Conservation (phyloP, 805 yeast species). For the Candida endomychidarum region DNA sequence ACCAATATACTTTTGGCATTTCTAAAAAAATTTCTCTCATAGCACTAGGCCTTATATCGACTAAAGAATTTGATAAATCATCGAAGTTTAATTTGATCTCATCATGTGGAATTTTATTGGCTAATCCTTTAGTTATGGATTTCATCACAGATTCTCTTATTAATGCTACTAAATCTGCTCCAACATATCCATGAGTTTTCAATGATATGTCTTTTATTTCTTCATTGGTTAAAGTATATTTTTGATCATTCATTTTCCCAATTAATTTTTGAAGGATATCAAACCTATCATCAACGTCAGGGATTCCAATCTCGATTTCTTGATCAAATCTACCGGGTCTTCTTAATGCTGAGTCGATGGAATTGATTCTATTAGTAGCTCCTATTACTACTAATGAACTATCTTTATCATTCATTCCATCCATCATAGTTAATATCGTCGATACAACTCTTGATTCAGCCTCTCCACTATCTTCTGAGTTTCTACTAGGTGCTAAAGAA, state of each 20-base stretch:
- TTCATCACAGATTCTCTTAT: conserved; percentile 86
- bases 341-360: conserved; percentile 69
- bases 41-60: conserved; percentile 90
- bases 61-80: conserved; percentile 71
- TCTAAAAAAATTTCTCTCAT: conserved; percentile 95
- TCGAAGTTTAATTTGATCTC: conserved; percentile 47
- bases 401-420: conserved; percentile 71
- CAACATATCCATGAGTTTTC: conserved; percentile 95
- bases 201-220: conserved; percentile 66
- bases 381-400: conserved; percentile 68
- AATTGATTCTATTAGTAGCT: conserved; percentile 71
- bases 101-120: conserved; percentile 21
- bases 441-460: conserved; percentile 90
- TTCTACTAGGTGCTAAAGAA: conserved; percentile 82
- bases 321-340: conserved; percentile 89
- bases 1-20: conserved; percentile 91
- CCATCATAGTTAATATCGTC: conserved; percentile 79
- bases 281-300: conserved; percentile 76
- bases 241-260: conserved; percentile 42
- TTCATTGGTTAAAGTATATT: conserved; percentile 49
- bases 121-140: conserved; percentile 65
- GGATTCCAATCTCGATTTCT: conserved; percentile 88
- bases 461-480: conserved; percentile 84
- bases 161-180: conserved; percentile 89
- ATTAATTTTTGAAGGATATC: conserved; percentile 72